Percentiles rank a stretch among this genome's conserved stretches.
Evolutionary conservation across 192 early-diverging fungal species (phyloP).

Genomic region (Linderina pennispora): DNA sequence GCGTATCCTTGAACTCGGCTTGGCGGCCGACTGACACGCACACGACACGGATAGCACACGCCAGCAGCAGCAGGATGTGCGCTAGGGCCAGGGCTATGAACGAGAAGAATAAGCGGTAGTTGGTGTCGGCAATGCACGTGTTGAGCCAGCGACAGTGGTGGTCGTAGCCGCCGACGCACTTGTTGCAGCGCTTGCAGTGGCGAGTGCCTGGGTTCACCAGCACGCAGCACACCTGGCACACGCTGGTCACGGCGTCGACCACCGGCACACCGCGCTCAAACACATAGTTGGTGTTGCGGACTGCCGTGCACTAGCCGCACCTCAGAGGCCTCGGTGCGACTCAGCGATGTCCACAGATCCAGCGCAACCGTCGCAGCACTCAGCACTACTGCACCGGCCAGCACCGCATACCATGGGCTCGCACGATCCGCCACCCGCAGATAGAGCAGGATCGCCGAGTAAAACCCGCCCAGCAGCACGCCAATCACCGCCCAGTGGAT

Average conservation of each 20-base stretch:
- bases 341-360: slow-evolving; percentile 10
- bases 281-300: slow-evolving; percentile 25
- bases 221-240: slow-evolving; percentile 23
- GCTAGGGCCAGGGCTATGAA: slow-evolving; percentile 15
- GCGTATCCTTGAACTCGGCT: slow-evolving; percentile 6
- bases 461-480: slow-evolving; percentile 9
- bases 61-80: slow-evolving; percentile 21
- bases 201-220: slow-evolving; percentile 13
- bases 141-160: slow-evolving; percentile 46
- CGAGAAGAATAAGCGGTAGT: slow-evolving; percentile 26
- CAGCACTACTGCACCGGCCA: slow-evolving; percentile 9
- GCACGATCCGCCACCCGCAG: slow-evolving; percentile 4
- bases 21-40: slow-evolving; percentile 8
- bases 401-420: slow-evolving; percentile 7
- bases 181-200: slow-evolving; percentile 47
- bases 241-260: slow-evolving; percentile 16
- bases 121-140: slow-evolving; percentile 33
- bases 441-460: slow-evolving; percentile 15
- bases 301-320: slow-evolving; percentile 19
- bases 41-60: slow-evolving; percentile 9
- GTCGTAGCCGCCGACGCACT: slow-evolving; percentile 43
- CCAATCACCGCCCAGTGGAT: slow-evolving; percentile 25
- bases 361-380: slow-evolving; percentile 7
- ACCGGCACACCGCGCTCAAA: slow-evolving; percentile 35
- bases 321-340: slow-evolving; percentile 27